Base-by-base conservation (phyloP, 225 moss, liverwort and hornwort genomes). In the Physcomitrellopsis africana region DNA sequence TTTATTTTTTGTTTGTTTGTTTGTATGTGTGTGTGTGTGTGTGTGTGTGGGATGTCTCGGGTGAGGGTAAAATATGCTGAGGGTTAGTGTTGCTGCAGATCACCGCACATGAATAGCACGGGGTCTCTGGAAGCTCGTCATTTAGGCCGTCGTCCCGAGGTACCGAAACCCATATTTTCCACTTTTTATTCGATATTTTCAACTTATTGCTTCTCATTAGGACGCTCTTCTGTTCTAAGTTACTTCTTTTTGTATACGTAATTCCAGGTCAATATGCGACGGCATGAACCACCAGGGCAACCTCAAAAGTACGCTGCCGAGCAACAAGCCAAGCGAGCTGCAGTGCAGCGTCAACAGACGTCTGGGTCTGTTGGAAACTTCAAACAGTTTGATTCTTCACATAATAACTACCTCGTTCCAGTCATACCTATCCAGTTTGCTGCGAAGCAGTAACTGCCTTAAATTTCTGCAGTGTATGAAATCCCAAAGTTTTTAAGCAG, bases 361-460 rank as follows among this genome's bases (percentile, higher is more conserved):
- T 84, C 93, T 74, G 89, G 94, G 65, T 91, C 93, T 55, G 86
- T 92, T 47, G 95, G 94, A 65, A 92, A 94, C 74, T 99, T 89
- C 54, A 92, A 83, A 80, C 86, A 78, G 27, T 92, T 89, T 69
- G 97, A 99, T 81, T 99, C 97, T 2, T 83, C 84, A 27, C 93
- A 93, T 69, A 90, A 90, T 63, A 99, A 99, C 72, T 92, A 87
- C 74, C 80, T 95, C 44, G 85, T 99, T 13, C 97, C 97, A 72
- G 91, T 99, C 52, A 93, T 99, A 61, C 97, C 97, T 52, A 85
- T 91, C 81, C 95, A 99, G 37, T 90, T 93, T 52, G 91, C 86
- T 77, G 89, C 76, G 59, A 99, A 94, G 79, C 79, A 83, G 54
- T 85, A 75, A 79, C 41, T 15, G 58, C 13, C 7, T 37, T 37